These are phyloP conservation scores for Helianthus tuberosus DNA, from an alignment of 129 eudicot species.

Conservation along the genomic window DNA sequence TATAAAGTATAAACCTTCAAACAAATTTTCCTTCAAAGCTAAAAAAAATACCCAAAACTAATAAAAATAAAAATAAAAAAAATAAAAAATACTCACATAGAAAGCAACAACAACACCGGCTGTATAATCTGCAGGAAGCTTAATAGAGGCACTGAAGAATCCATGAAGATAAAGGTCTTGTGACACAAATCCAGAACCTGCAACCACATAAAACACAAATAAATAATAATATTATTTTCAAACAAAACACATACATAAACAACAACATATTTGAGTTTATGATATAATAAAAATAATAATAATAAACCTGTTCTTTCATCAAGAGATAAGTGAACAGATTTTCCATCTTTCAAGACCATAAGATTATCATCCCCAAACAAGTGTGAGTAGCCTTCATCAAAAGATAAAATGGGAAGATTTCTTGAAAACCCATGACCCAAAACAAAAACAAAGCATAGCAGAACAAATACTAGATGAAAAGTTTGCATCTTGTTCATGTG, in stretches of 20 bases:
- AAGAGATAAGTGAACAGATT: slow-evolving; percentile 74
- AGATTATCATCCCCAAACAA: slow-evolving; percentile 84
- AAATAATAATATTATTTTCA: slow-evolving; percentile 3
- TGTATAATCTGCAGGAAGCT: slow-evolving; percentile 95
- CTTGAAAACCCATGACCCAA: slow-evolving; percentile 51
- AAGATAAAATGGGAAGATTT: slow-evolving; percentile 70
- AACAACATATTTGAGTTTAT: too few relatives aligned
- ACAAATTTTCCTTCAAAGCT: background rate
- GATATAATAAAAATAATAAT: background rate
- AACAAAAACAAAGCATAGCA: slow-evolving; percentile 46
- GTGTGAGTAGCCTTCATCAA: slow-evolving; percentile 94
- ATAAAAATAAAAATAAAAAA: background rate
- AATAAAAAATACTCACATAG: slow-evolving; percentile 68
- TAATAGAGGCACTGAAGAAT: slow-evolving; percentile 93
- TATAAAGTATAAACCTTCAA: background rate
- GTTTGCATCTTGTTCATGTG: slow-evolving; percentile 34
- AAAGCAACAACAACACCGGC: slow-evolving; percentile 99
- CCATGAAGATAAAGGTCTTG: slow-evolving; percentile 91
- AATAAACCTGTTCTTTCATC: slow-evolving; percentile 76
- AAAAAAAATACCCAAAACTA: background rate
- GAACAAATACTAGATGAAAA: slow-evolving; percentile 22
- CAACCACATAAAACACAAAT: slow-evolving; percentile 1
- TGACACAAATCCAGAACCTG: slow-evolving; percentile 96
- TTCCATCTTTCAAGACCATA: slow-evolving; percentile 74
- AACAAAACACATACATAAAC: background rate